These are phyloP conservation scores for Capronia epimyces DNA, from an alignment of 2,329 filamentous ascomycete species.

Conservation along the genomic window DNA sequence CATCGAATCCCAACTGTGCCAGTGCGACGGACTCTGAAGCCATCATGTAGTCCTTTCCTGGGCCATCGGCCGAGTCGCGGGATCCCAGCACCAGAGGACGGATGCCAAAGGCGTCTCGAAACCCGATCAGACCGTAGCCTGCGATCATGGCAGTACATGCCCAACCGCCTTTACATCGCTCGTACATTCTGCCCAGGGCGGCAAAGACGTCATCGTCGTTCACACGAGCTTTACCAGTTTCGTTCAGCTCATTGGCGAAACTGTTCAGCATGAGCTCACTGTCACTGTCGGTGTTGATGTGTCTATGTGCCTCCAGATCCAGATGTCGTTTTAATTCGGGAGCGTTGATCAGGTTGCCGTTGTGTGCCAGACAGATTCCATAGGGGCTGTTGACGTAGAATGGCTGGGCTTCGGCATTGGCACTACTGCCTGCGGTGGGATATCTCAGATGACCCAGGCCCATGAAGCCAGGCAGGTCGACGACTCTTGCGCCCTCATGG, in stretches of 20 bases:
- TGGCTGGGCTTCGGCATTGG: conserved; percentile 80
- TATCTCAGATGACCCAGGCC: conserved; percentile 82
- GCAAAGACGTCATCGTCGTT: conserved; percentile 73
- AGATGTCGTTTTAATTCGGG: conserved; percentile 64
- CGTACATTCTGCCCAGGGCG: conserved; percentile 66
- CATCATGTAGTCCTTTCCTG: conserved; percentile 78
- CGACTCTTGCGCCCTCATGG: conserved; percentile 66
- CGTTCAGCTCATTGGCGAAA: conserved; percentile 74
- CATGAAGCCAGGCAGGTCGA: conserved; percentile 77
- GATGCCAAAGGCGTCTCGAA: conserved; percentile 74
- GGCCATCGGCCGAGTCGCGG: conserved; percentile 59
- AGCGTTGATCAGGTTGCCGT: conserved; percentile 83
- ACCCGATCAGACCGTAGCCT: conserved; percentile 72
- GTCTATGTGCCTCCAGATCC: conserved; percentile 71
- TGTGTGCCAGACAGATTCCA: conserved; percentile 75
- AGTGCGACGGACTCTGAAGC: conserved; percentile 84
- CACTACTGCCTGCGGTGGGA: conserved; percentile 78
- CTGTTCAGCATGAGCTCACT: conserved; percentile 84
- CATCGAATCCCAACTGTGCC: conserved; percentile 69
- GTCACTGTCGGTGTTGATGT: conserved; percentile 87
- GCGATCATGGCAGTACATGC: conserved; percentile 78
- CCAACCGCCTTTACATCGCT: conserved; percentile 67
- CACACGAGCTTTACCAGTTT: conserved; percentile 74
- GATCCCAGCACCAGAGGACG: conserved; percentile 75
- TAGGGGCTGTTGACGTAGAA: conserved; percentile 89